A percentile compares a stretch with the other conserved stretches of the same genome.
These are phyloP conservation scores for Cicer cuneatum DNA, from an alignment of 306 rosid genomes.

Conservation along the genomic window DNA sequence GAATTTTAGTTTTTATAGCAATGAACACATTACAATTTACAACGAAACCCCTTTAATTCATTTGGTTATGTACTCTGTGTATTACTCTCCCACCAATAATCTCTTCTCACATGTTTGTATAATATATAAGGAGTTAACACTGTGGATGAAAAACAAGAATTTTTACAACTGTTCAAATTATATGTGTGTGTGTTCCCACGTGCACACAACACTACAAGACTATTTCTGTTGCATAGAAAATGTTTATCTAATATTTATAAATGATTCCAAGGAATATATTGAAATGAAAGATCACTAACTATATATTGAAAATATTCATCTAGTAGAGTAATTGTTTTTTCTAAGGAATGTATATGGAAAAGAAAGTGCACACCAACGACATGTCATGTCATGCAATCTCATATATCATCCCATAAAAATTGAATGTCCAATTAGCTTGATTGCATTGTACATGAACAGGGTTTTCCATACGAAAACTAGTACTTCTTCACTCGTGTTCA, in stretches of 20 bases:
- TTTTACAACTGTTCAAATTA: conserved; percentile 33
- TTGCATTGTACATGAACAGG: not conserved
- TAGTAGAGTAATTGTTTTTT: conserved; percentile 31
- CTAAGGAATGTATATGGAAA: conserved; percentile 40
- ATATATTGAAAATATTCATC: conserved; percentile 21
- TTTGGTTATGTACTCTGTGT: conserved; percentile 24
- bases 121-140: conserved; percentile 29
- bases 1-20: not conserved
- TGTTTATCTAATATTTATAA: conserved; percentile 18
- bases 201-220: not conserved
- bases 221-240: conserved; percentile 16
- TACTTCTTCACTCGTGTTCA: not conserved
- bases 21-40: not conserved
- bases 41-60: not conserved
- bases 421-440: conserved; percentile 28
- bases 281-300: conserved; percentile 38
- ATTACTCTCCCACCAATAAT: not conserved
- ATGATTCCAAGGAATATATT: conserved; percentile 43
- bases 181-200: not conserved
- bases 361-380: conserved; percentile 25
- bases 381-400: conserved; percentile 46
- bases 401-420: conserved; percentile 29
- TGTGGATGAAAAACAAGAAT: conserved; percentile 28
- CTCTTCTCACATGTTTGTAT: conserved; percentile 22
- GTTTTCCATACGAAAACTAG: not conserved